These are phyloP conservation scores for Phytophthora idaei DNA, from an alignment of 352 stramenopile genomes.

Conservation along the genomic window DNA sequence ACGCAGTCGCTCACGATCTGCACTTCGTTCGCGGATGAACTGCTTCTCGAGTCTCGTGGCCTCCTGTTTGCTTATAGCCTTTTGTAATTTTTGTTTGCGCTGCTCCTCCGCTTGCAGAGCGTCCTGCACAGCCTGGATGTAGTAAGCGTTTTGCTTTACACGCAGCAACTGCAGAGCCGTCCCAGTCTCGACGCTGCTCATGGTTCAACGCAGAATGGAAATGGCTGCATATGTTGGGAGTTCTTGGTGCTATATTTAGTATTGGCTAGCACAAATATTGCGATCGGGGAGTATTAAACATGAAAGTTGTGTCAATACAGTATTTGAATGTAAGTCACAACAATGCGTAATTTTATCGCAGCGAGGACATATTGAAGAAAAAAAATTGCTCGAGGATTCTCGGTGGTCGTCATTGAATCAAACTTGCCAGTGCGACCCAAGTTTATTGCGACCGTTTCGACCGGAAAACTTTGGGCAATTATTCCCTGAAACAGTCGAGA, in stretches of 20 bases:
- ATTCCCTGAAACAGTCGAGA: slow-evolving; percentile 18
- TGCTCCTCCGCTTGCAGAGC: slow-evolving; percentile 59
- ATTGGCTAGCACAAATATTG: no score
- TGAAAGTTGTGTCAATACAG: no score
- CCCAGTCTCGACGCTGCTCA: slow-evolving; percentile 16
- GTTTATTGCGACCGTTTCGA: slow-evolving; percentile 1
- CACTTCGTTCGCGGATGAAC: slow-evolving; percentile 51
- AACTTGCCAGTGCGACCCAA: background rate
- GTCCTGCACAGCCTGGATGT: slow-evolving; percentile 59
- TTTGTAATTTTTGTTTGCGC: slow-evolving; percentile 50
- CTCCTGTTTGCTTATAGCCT: slow-evolving; percentile 45
- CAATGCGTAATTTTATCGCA: no score
- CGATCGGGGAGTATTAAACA: no score
- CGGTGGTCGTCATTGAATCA: slow-evolving; percentile 6
- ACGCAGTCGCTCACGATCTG: slow-evolving; percentile 54
- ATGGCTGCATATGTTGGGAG: background rate
- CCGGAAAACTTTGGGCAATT: slow-evolving; percentile 18
- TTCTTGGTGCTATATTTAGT: background rate
- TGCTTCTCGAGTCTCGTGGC: slow-evolving; percentile 56
- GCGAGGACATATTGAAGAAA: no score
- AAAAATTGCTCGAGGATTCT: slow-evolving; percentile 7
- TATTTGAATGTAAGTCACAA: no score
- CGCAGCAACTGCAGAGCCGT: slow-evolving; percentile 10
- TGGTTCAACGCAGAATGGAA: slow-evolving; percentile 9
- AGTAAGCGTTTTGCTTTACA: slow-evolving; percentile 39